A percentile compares a stretch with the other conserved stretches of the same genome.
Conservation (phyloP, 2,329 filamentous ascomycete genomes). For the Clonostachys solani region DNA sequence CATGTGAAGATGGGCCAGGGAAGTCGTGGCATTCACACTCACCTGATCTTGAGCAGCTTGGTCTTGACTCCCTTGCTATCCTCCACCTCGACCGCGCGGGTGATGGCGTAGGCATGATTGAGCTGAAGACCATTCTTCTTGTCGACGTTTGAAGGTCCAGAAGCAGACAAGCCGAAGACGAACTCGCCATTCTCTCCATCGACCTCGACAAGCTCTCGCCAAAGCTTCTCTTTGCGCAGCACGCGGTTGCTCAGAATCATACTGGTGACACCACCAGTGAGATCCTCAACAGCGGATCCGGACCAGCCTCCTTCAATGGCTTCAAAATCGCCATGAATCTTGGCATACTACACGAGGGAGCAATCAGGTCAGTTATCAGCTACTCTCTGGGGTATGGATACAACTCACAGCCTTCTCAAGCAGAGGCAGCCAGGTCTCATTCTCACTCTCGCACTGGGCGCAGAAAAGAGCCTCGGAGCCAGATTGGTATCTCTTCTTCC, state of each 20-base stretch:
- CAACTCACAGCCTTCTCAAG: slow-evolving; percentile 58
- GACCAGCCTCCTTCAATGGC: slow-evolving; percentile 65
- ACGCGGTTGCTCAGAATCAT: slow-evolving; percentile 52
- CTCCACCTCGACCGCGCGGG: slow-evolving; percentile 39
- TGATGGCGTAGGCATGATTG: slow-evolving; percentile 46
- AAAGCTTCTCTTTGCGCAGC: slow-evolving; percentile 64
- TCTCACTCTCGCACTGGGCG: slow-evolving; percentile 61
- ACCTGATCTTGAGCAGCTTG: slow-evolving; percentile 39
- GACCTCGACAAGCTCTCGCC: slow-evolving; percentile 62
- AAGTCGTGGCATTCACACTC: slow-evolving; percentile 3
- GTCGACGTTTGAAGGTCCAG: slow-evolving; percentile 9
- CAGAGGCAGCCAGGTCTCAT: slow-evolving; percentile 72
- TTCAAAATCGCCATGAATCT: slow-evolving; percentile 68
- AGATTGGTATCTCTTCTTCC: slow-evolving; percentile 59
- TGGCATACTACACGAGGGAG: slow-evolving; percentile 46
- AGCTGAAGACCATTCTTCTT: slow-evolving; percentile 34
- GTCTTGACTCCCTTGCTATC: slow-evolving; percentile 31
- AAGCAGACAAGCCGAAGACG: slow-evolving; percentile 42
- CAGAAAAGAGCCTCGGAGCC: slow-evolving; percentile 68
- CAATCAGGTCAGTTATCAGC: not conserved
- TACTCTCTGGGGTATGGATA: too few relatives aligned
- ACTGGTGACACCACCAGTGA: slow-evolving; percentile 52
- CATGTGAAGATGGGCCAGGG: too few relatives aligned
- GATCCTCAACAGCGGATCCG: slow-evolving; percentile 43
- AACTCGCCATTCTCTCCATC: slow-evolving; percentile 54